Evolutionary conservation across 2,329 filamentous ascomycete genomes (phyloP), one percentile per base, ranked within the genome.

Genomic region (Metarhizium anisopliae): DNA sequence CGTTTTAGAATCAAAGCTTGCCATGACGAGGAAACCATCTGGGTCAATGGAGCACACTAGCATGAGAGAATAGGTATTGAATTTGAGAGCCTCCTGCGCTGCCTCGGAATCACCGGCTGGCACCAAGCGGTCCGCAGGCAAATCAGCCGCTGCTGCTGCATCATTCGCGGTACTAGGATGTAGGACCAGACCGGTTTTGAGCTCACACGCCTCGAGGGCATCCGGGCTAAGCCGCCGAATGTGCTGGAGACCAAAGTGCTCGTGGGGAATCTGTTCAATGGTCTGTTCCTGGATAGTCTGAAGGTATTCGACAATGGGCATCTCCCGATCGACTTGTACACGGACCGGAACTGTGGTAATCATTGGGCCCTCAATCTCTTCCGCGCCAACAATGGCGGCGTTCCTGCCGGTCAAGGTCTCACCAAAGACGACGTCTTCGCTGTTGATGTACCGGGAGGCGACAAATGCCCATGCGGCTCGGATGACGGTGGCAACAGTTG

Each of bases 1-100:
- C 0, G 78, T 76, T n/a, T 78, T 77, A 25, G 82, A 82, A 62
- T 87, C 83, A 61, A 86, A 86, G 61, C 83, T 84, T 0, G 83
- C 82, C 71, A 83, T 84, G 55, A 84, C 72, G 16, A 79, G 67
- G 63, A 86, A 80, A 1, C 79, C 77, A 58, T 75, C 72, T 2
- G 77, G 72, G 40, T 81, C 77, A 6, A 86, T 69, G 4, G 79
- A 83, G 65, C 83, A 87, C 47, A 86, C 83, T 20, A 87, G 69
- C 73, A 87, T 86, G 36, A 87, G 76, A 1, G 82, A 78, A 63
- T 86, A 85, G 0, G 76, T 78, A 64, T 79, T 79, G 64, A 80
- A 79, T 62, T 78, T 78, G 60, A 85, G 72, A 1, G 82, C 83
- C 60, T 85, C 82, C 50, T 79, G 76, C 0, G 80, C 81, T 1